Evolutionary conservation across 2,329 filamentous ascomycete species (phyloP).

Genomic region (Fusarium cicatricum): DNA sequence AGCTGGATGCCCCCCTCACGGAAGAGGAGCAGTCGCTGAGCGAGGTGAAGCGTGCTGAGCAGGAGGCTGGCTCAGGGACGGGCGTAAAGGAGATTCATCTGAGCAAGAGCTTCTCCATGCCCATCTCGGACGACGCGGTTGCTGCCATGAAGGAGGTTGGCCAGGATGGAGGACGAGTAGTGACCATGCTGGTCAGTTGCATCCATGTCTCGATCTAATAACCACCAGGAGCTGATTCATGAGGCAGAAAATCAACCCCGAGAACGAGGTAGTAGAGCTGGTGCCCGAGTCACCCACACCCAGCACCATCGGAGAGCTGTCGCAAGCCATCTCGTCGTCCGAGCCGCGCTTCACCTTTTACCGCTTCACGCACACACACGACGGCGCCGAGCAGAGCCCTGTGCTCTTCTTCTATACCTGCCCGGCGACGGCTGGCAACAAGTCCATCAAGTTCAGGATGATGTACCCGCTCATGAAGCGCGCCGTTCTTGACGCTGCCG

Average conservation of each 20-base stretch:
- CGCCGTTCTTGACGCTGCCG: constrained; percentile 71
- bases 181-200: constrained; percentile 72
- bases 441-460: constrained; percentile 84
- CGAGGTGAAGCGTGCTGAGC: constrained; percentile 78
- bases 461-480: constrained; percentile 78
- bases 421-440: constrained; percentile 69
- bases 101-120: constrained; percentile 65
- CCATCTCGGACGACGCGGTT: constrained; percentile 69
- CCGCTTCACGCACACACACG: constrained; percentile 67
- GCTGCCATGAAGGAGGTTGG: constrained; percentile 69
- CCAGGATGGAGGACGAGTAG: constrained; percentile 55
- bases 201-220: not conserved
- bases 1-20: constrained; percentile 74
- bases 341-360: constrained; percentile 85
- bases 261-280: constrained; percentile 74
- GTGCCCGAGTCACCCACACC: constrained; percentile 61
- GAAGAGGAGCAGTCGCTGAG: constrained; percentile 78
- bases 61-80: constrained; percentile 76
- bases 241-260: constrained; percentile 73
- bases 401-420: constrained; percentile 87
- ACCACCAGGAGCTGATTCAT: constrained; percentile 7
- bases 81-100: constrained; percentile 65
- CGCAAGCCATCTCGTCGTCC: constrained; percentile 66
- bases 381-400: constrained; percentile 61
- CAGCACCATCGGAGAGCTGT: constrained; percentile 65